A percentile compares a stretch with the other conserved stretches of the same genome.
These are phyloP conservation scores for Pichia norvegensis DNA, from an alignment of 1,139 yeast species.

Conservation along the genomic window DNA sequence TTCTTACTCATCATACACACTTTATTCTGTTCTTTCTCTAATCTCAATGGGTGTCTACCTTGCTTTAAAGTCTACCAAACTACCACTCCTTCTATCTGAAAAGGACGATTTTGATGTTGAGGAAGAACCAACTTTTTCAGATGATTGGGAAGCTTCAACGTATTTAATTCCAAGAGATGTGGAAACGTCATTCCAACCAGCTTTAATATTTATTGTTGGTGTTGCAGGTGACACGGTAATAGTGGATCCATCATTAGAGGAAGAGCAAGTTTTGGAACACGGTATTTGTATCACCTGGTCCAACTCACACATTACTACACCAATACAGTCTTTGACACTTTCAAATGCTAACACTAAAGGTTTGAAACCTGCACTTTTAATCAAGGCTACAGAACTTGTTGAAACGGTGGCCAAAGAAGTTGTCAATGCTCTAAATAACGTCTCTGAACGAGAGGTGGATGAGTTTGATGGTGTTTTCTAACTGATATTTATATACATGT, in stretches of 20 bases:
- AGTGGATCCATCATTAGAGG: conserved; percentile 77
- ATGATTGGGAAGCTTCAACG: conserved; percentile 64
- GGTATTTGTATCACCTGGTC: conserved; percentile 70
- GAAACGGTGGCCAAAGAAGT: conserved; percentile 27
- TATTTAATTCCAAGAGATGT: conserved; percentile 34
- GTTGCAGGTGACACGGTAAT: conserved; percentile 62
- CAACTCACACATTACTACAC: conserved; percentile 55
- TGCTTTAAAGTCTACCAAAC: conserved; percentile 68
- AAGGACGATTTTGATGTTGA: conserved; percentile 50
- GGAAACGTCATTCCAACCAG: conserved; percentile 45
- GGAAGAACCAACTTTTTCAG: conserved; percentile 87
- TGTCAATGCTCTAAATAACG: conserved; percentile 25
- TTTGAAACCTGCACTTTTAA: conserved; percentile 23
- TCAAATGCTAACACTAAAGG: conserved; percentile 30
- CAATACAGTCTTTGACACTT: conserved; percentile 51
- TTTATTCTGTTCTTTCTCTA: conserved; percentile 45
- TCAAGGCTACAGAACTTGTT: conserved; percentile 28
- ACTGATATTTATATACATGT: not conserved
- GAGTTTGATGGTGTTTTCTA: conserved; percentile 22
- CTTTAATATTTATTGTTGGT: conserved; percentile 69
- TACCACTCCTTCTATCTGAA: conserved; percentile 66
- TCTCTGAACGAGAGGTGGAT: conserved; percentile 23
- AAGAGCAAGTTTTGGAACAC: conserved; percentile 79
- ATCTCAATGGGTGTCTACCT: conserved; percentile 72
- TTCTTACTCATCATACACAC: conserved; percentile 51